Evolutionary conservation across 2,329 filamentous ascomycete species (phyloP).

Genomic region (Alternaria rosae): DNA sequence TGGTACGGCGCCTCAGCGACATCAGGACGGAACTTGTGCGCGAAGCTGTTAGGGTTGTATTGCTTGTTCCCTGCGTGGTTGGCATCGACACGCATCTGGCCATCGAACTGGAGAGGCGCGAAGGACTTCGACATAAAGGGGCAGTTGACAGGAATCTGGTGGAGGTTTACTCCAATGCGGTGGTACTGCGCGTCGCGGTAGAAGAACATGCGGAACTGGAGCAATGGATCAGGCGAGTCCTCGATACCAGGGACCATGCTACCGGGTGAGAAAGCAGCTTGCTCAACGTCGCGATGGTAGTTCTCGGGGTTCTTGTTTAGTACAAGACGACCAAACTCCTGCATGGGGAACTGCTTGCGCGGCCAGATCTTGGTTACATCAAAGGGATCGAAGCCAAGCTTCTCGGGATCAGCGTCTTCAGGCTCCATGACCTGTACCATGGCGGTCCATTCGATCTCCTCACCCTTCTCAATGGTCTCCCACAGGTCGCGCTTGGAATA

Average conservation of each 20-base stretch:
- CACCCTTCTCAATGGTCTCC: constrained; percentile 54
- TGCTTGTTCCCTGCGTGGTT: constrained; percentile 59
- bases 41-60: constrained; percentile 62
- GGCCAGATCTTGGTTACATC: constrained; percentile 65
- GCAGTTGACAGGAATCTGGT: constrained; percentile 57
- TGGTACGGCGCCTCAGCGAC: constrained; percentile 59
- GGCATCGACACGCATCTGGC: constrained; percentile 57
- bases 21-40: constrained; percentile 61
- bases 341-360: constrained; percentile 57
- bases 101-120: constrained; percentile 60
- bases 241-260: constrained; percentile 62
- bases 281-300: constrained; percentile 55
- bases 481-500: constrained; percentile 59
- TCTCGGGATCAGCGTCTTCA: constrained; percentile 56
- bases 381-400: constrained; percentile 62
- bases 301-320: constrained; percentile 64
- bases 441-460: constrained; percentile 55
- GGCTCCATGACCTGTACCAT: constrained; percentile 57
- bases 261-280: constrained; percentile 56
- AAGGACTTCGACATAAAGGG: constrained; percentile 59
- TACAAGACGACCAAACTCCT: constrained; percentile 59
- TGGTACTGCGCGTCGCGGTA: constrained; percentile 59
- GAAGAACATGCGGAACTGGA: constrained; percentile 36
- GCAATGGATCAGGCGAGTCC: constrained; percentile 40
- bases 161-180: constrained; percentile 61